These are phyloP conservation scores for Tulasnella calospora DNA, from an alignment of 768 basidiomycete genomes.

Conservation along the genomic window DNA sequence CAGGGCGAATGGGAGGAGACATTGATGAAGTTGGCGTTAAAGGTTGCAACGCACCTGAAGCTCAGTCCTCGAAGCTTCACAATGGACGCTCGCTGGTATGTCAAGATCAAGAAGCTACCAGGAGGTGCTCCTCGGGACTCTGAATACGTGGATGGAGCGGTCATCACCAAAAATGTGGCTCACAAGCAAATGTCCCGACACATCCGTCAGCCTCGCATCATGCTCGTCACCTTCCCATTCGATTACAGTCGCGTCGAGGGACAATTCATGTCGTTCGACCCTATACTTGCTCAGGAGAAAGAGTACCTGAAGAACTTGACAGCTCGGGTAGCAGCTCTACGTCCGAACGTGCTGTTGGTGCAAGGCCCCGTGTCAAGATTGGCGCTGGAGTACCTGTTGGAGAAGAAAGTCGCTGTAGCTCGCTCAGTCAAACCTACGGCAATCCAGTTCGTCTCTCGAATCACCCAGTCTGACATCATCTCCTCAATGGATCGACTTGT, in stretches of 20 bases:
- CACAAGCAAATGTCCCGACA: conserved; percentile 72
- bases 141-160: conserved; percentile 93
- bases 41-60: conserved; percentile 78
- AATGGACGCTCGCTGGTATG: conserved; percentile 91
- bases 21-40: conserved; percentile 72
- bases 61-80: conserved; percentile 80
- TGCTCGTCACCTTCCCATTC: conserved; percentile 92
- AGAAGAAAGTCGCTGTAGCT: conserved; percentile 85
- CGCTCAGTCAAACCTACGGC: conserved; percentile 83
- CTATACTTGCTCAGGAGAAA: conserved; percentile 86
- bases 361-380: conserved; percentile 87
- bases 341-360: conserved; percentile 88
- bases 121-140: conserved; percentile 89
- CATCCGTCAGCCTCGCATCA: conserved; percentile 82
- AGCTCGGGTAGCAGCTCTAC: conserved; percentile 79
- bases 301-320: conserved; percentile 87
- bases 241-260: conserved; percentile 91
- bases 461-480: conserved; percentile 92
- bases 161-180: conserved; percentile 96
- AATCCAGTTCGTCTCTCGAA: conserved; percentile 80
- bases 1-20: conserved; percentile 84
- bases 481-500: conserved; percentile 94
- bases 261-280: conserved; percentile 88
- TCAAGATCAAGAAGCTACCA: conserved; percentile 98
- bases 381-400: conserved; percentile 79